Evolutionary conservation across 805 yeast species (phyloP).

Genomic region (Priceomyces medius): DNA sequence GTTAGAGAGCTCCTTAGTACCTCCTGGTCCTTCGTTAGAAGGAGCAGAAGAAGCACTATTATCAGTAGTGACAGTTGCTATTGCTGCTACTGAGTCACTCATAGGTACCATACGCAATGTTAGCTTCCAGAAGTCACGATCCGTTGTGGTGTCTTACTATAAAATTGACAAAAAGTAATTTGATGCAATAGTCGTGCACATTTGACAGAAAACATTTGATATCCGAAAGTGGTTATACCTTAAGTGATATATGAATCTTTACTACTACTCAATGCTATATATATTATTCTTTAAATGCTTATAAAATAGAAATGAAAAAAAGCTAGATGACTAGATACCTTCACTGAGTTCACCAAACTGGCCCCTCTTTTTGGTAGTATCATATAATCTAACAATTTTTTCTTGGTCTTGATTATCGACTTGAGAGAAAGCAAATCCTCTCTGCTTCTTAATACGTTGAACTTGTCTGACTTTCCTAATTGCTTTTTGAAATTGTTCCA

Average conservation of each 20-base stretch:
- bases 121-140: no score
- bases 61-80: conserved; percentile 4
- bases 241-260: background rate
- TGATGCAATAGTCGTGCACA: background rate
- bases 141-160: no score
- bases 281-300: background rate
- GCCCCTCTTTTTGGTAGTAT: conserved; percentile 84
- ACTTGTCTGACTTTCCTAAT: conserved; percentile 97
- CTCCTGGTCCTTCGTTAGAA: no score
- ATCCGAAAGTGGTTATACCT: no score
- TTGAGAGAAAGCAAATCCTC: conserved; percentile 98
- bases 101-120: no score
- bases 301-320: background rate
- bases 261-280: background rate
- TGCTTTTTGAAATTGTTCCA: conserved; percentile 95
- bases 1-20: conserved; percentile 46
- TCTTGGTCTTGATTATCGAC: conserved; percentile 90
- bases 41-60: background rate
- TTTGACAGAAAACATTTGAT: background rate
- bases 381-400: conserved; percentile 86
- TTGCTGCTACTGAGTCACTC: background rate
- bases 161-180: background rate
- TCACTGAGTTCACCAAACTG: conserved; percentile 55
- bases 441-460: conserved; percentile 94
- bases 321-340: conserved; percentile 1